A percentile compares a stretch with the other conserved stretches of the same genome.
Conservation (phyloP, 345 rosid genomes). For the Aethionema arabicum region DNA sequence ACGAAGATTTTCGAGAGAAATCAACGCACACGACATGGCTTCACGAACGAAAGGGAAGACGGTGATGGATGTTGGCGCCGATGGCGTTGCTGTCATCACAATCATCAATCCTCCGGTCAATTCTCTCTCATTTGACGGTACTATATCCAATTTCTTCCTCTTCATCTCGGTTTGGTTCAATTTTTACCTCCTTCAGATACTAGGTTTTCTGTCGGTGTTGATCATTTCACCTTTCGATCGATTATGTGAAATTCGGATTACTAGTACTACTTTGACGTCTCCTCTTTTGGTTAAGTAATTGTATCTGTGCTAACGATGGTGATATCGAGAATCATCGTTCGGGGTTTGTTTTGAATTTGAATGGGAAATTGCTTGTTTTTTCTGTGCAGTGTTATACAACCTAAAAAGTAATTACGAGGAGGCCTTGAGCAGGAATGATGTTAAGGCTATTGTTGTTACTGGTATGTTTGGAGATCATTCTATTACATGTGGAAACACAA, state of each 20-base stretch:
- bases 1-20: constrained; percentile 24
- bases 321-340: not conserved
- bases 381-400: constrained; percentile 57
- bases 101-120: constrained; percentile 89
- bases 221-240: constrained; percentile 15
- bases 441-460: constrained; percentile 88
- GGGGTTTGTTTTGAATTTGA: not conserved
- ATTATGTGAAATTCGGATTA: constrained; percentile 9
- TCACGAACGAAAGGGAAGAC: constrained; percentile 57
- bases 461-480: constrained; percentile 43
- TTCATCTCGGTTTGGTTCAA: not conserved
- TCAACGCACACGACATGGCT: constrained; percentile 30
- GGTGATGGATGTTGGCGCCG: constrained; percentile 70
- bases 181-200: not conserved
- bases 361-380: constrained; percentile 12
- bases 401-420: constrained; percentile 74
- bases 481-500: not conserved
- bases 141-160: not conserved
- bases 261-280: not conserved
- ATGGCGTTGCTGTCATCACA: constrained; percentile 88
- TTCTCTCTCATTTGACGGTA: constrained; percentile 84
- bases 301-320: not conserved
- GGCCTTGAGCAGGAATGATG: constrained; percentile 82
- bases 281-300: not conserved
- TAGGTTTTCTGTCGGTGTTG: constrained; percentile 19